Base-by-base conservation (phyloP, 1,284 basidiomycete genomes). In the Naganishia sp. region DNA sequence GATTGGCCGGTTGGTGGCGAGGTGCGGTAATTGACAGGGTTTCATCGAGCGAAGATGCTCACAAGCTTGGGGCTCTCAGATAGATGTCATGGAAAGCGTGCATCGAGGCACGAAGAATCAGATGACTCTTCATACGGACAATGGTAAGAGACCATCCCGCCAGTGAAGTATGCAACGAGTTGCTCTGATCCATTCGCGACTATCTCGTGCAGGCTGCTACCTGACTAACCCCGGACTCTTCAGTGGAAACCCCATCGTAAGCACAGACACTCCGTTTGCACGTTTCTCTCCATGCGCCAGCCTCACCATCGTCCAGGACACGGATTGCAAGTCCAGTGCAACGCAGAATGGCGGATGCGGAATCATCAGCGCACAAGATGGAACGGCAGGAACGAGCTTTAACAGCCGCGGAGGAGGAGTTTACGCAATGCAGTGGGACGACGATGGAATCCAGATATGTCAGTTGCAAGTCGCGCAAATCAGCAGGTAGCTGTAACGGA, bases 41-140 rank as follows among this genome's bases (percentile, higher is more conserved):
- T 86, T 85, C 85, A 25, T 71, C 84, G 42, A 85, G 83, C 50
- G 68, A 80, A 55, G 69, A 72, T 42, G 82, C 83, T 0, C 73
- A 3, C 81, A 80, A 0, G 90, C 90, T 50, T 90, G 93, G 80
- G 91, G 93, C 49, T 33, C n/a, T n/a, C n/a, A 55, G 36, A 55
- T 39, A 39, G 92, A 94, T 78, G 91, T 92, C 67, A 82, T 92
- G 31, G 92, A 94, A 79, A 89, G 85, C 72, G 45, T 79, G 67
- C 65, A 72, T 72, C 46, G 68, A 71, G 6, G 75, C 72, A 15
- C 71, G 68, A 21, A 69, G 64, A 59, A 63, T 28, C 66, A 67
- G 45, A 59, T 67, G 60, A 67, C 66, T 11, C 33, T 67, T n/a
- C 61, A 64, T 53, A 67, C 60, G 9, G 54, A 55, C 28, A 36